These are phyloP conservation scores for Saccharum hybrid DNA, from an alignment of 202 grass and related monocot genomes.

Conservation along the genomic window DNA sequence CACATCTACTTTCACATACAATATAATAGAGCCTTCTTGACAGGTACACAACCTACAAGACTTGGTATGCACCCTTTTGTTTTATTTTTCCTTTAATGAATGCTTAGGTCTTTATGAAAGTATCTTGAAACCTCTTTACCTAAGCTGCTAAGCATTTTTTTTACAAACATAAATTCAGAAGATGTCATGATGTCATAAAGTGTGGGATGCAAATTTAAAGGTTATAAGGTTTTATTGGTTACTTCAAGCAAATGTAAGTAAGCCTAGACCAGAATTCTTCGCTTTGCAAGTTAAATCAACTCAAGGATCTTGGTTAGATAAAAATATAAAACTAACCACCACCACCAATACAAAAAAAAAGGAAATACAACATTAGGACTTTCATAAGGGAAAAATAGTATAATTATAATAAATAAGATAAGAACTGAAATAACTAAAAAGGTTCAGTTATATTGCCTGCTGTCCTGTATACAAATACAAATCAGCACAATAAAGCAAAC, in stretches of 20 bases:
- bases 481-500: slow-evolving; percentile 5
- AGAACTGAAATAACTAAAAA: neutral
- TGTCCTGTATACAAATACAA: neutral
- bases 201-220: neutral
- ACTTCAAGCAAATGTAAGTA: neutral
- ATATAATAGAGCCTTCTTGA: neutral
- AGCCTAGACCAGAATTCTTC: neutral
- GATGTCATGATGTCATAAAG: neutral
- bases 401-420: neutral
- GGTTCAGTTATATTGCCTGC: neutral
- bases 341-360: neutral
- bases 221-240: slow-evolving; percentile 2
- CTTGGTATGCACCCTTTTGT: neutral
- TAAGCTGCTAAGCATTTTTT: neutral
- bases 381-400: neutral
- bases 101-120: neutral
- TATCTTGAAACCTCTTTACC: neutral
- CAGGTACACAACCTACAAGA: neutral
- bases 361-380: neutral
- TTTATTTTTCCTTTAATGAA: neutral
- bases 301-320: slow-evolving; percentile 1
- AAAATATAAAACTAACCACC: neutral
- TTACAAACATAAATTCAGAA: neutral
- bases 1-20: neutral
- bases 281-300: neutral